Conservation (phyloP, 768 basidiomycete genomes). For the Hysterangium stoloniferum region DNA sequence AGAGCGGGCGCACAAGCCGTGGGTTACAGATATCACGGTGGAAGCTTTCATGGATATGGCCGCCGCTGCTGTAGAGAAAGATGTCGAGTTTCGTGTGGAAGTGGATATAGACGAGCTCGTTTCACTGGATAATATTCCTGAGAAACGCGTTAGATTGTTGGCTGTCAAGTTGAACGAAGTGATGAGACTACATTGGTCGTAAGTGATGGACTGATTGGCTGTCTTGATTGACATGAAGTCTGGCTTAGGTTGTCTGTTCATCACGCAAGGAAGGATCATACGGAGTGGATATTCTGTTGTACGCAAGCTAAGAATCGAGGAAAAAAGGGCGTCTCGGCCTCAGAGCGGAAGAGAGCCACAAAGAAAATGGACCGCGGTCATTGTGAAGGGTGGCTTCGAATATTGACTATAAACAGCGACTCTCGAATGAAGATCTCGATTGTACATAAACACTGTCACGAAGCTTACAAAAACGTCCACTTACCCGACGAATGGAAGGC, state of each 20-base stretch:
- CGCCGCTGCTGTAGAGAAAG: neutral
- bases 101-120: neutral
- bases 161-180: neutral
- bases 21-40: no score
- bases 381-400: neutral
- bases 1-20: neutral
- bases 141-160: neutral
- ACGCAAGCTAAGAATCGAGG: neutral
- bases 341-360: neutral
- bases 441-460: neutral
- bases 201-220: neutral
- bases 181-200: neutral
- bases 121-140: neutral
- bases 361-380: neutral
- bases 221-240: neutral
- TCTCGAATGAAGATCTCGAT: neutral
- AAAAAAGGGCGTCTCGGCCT: neutral
- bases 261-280: neutral
- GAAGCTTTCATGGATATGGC: neutral
- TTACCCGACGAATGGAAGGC: neutral
- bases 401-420: no score
- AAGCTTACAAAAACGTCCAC: neutral
- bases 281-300: neutral
- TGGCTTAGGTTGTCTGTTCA: neutral
- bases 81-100: neutral